Percentiles rank a stretch among this genome's conserved stretches.
Evolutionary conservation across 495 filamentous ascomycete species (phyloP).

Genomic region (Hyaloscypha bicolor): DNA sequence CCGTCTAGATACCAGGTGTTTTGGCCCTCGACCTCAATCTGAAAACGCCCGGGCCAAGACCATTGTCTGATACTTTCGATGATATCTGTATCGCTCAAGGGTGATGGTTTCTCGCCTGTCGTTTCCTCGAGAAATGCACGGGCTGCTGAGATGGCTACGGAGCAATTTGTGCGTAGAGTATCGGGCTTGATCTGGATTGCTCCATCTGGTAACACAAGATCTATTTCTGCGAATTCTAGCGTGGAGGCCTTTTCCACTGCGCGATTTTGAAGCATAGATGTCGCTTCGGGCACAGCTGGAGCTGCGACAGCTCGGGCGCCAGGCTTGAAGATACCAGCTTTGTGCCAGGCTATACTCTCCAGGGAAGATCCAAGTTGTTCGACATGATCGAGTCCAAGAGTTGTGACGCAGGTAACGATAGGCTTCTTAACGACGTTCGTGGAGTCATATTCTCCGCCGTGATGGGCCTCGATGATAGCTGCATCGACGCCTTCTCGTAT

Average conservation of each 20-base stretch:
- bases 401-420: constrained; percentile 74
- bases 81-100: constrained; percentile 31
- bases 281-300: constrained; percentile 65
- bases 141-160: constrained; percentile 68
- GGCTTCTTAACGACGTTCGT: constrained; percentile 83
- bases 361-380: constrained; percentile 80
- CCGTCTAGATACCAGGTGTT: constrained; percentile 88
- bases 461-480: constrained; percentile 86
- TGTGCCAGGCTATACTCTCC: constrained; percentile 96
- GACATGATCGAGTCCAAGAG: constrained; percentile 87
- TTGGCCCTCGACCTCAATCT: constrained; percentile 56
- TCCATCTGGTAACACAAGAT: constrained; percentile 72
- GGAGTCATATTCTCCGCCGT: constrained; percentile 90
- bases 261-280: constrained; percentile 67
- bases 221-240: constrained; percentile 47
- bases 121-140: constrained; percentile 52
- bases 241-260: constrained; percentile 65
- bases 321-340: constrained; percentile 86
- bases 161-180: constrained; percentile 86
- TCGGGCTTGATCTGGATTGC: constrained; percentile 57
- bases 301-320: constrained; percentile 71
- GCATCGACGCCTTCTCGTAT: constrained; percentile 76
- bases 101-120: constrained; percentile 26
- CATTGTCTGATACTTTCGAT: constrained; percentile 38
- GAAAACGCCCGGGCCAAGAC: constrained; percentile 48